Conservation (phyloP, 2,329 filamentous ascomycete species). For the Chaetomiaceae sp. region DNA sequence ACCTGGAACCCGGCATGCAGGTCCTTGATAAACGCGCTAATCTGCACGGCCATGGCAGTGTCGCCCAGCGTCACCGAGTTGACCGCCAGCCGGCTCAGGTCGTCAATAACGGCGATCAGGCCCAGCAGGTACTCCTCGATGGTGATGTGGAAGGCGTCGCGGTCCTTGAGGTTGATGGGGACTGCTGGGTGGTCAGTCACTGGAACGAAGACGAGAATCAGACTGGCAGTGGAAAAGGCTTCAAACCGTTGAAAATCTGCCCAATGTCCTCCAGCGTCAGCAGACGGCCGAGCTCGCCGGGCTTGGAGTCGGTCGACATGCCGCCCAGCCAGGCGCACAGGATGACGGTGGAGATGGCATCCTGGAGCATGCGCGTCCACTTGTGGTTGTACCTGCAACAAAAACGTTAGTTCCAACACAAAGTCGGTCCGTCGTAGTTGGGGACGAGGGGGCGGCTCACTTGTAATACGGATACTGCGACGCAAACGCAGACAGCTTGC, state of each 20-base stretch:
- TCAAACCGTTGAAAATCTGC: slow-evolving; percentile 64
- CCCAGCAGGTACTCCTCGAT: slow-evolving; percentile 96
- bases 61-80: slow-evolving; percentile 93
- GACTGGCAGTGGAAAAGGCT: neutral
- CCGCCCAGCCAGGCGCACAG: slow-evolving; percentile 75
- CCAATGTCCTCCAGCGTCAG: slow-evolving; percentile 87
- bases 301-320: slow-evolving; percentile 50
- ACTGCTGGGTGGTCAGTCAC: slow-evolving; percentile 40
- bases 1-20: slow-evolving; percentile 94
- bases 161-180: slow-evolving; percentile 84
- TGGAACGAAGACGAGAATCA: no score
- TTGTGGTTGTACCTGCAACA: slow-evolving; percentile 65
- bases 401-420: neutral
- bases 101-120: slow-evolving; percentile 81
- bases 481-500: slow-evolving; percentile 65
- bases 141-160: slow-evolving; percentile 88
- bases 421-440: neutral
- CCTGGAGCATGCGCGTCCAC: slow-evolving; percentile 82
- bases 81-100: slow-evolving; percentile 83
- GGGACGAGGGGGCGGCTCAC: slow-evolving; percentile 37
- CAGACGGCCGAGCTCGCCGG: slow-evolving; percentile 58
- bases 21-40: slow-evolving; percentile 91
- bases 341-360: slow-evolving; percentile 58
- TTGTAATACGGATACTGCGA: slow-evolving; percentile 96
- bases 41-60: slow-evolving; percentile 77